Evolutionary conservation across 257 asterid species (phyloP).

Genomic region (Scutellaria galericulata): DNA sequence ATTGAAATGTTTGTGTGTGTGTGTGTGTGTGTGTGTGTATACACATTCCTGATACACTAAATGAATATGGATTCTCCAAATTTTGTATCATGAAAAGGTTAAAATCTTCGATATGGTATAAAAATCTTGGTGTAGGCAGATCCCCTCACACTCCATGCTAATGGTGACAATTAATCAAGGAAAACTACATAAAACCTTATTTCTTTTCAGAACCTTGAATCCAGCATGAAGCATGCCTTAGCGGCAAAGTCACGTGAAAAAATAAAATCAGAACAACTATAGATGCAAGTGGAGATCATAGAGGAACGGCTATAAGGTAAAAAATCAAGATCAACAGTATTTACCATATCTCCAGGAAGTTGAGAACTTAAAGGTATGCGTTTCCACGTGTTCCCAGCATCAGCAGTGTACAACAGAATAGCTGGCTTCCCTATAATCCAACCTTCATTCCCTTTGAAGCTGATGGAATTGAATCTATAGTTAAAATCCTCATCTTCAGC

Average conservation of each 20-base stretch:
- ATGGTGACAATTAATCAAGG: neutral
- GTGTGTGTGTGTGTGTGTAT: no score
- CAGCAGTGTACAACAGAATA: constrained; percentile 79
- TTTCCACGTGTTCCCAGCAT: constrained; percentile 85
- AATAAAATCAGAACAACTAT: neutral
- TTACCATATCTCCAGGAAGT: constrained; percentile 96
- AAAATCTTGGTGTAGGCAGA: neutral
- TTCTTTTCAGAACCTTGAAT: neutral
- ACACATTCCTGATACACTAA: neutral
- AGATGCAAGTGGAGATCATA: neutral
- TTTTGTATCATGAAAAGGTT: neutral
- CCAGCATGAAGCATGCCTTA: neutral
- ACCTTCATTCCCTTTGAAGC: constrained; percentile 95
- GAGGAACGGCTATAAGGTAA: neutral
- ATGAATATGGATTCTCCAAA: neutral
- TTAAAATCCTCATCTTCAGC: constrained; percentile 98
- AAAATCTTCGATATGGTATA: neutral
- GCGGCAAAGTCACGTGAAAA: neutral
- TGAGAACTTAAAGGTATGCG: constrained; percentile 87
- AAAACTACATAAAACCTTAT: neutral
- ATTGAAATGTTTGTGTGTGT: neutral
- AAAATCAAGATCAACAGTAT: constrained; percentile 18
- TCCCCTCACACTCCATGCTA: neutral
- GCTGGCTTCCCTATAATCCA: constrained; percentile 98
- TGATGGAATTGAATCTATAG: constrained; percentile 86